A percentile compares a stretch with the other conserved stretches of the same genome.
Conservation (phyloP, 352 stramenopile species). For the Lagenidium sp. region DNA sequence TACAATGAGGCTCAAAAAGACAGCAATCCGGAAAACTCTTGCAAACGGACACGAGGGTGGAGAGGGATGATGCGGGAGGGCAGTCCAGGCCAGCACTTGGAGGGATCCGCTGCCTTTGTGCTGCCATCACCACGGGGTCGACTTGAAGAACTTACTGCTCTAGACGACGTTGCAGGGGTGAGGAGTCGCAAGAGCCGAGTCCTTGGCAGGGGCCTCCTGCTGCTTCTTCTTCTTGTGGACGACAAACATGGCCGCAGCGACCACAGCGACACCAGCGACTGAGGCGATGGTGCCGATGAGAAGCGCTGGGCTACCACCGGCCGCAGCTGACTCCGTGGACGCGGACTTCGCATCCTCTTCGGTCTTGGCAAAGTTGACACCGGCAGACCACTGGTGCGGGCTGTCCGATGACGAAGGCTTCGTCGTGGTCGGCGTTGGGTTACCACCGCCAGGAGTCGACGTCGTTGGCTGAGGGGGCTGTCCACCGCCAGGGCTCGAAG, state of each 20-base stretch:
- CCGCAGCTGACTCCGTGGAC: conserved; percentile 4
- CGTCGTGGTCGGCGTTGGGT: too few species aligned
- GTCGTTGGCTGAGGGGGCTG: background rate
- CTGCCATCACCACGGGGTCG: background rate
- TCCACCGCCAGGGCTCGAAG: too few species aligned
- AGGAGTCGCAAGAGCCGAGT: conserved; percentile 3
- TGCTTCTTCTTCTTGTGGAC: conserved; percentile 9
- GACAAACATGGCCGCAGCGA: conserved; percentile 5
- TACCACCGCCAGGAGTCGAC: too few species aligned
- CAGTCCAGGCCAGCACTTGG: too few species aligned
- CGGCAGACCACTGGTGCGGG: background rate
- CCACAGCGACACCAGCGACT: conserved; percentile 7
- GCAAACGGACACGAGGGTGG: conserved; percentile 1
- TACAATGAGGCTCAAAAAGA: background rate
- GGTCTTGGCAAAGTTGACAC: background rate
- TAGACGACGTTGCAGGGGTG: conserved; percentile 7
- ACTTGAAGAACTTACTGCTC: background rate
- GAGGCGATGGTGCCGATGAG: too few species aligned
- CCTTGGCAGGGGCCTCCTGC: background rate
- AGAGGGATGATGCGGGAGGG: too few species aligned
- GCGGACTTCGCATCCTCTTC: background rate
- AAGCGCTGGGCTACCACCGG: too few species aligned
- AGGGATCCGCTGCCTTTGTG: background rate
- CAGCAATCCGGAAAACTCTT: background rate
- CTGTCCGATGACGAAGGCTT: background rate